Conservation (phyloP, 352 stramenopile species). For the Lagenidium giganteum region DNA sequence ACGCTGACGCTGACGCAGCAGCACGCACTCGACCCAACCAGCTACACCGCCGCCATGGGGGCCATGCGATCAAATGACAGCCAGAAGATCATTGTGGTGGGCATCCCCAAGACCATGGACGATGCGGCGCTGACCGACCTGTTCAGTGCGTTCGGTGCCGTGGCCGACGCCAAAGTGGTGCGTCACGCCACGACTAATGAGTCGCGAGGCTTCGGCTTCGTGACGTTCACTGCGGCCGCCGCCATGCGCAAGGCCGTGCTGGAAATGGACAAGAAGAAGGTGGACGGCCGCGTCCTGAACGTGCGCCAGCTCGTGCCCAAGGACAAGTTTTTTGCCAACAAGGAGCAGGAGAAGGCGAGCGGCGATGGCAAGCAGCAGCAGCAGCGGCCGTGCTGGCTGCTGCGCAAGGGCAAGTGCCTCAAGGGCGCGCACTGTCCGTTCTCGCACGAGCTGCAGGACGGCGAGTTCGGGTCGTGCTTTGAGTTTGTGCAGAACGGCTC, state of each 20-base stretch:
- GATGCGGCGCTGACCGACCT: conserved; percentile 60
- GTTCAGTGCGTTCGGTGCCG: conserved; percentile 66
- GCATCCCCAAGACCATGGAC: conserved; percentile 71
- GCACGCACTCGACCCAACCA: no score
- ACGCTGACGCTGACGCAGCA: no score
- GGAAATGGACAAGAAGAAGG: conserved; percentile 67
- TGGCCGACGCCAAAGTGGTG: conserved; percentile 75
- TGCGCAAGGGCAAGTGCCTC: conserved; percentile 77
- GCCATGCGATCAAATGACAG: conserved; percentile 70
- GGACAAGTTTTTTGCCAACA: conserved; percentile 53
- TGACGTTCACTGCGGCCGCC: conserved; percentile 69
- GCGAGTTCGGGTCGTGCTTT: conserved; percentile 76
- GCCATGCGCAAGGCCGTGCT: conserved; percentile 71
- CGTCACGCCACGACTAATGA: conserved; percentile 46
- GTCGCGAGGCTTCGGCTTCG: conserved; percentile 78
- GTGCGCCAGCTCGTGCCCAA: conserved; percentile 72
- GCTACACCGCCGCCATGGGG: no score
- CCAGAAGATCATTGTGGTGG: conserved; percentile 83
- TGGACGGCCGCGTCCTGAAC: conserved; percentile 69
- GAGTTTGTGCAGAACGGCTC: conserved; percentile 68
- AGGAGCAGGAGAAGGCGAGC: conserved; percentile 25
- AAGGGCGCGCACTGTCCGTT: conserved; percentile 67
- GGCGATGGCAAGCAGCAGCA: conserved; percentile 34
- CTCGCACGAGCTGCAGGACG: conserved; percentile 68
- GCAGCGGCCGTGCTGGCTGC: conserved; percentile 63